Percentiles rank a stretch among this genome's conserved stretches.
Evolutionary conservation across 192 early-diverging fungal species (phyloP).

Genomic region (Mortierella antarctica): DNA sequence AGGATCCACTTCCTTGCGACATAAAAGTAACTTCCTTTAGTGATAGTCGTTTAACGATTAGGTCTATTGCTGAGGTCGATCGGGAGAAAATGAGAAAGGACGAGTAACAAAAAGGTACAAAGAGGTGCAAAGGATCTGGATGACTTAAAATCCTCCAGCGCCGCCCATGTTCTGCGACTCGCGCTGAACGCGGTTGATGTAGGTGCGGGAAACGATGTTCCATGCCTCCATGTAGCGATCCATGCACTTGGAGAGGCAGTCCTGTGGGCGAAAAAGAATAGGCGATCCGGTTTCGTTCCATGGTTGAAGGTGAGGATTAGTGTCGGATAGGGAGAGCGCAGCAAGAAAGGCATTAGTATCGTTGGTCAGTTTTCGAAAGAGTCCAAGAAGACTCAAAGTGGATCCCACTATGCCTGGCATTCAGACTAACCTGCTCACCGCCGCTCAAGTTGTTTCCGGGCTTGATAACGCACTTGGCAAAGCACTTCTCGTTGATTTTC

Average conservation of each 20-base stretch:
- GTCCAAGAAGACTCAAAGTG: too few species aligned
- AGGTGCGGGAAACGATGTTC: conserved; percentile 83
- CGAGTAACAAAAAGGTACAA: not conserved
- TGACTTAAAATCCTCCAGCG: conserved; percentile 41
- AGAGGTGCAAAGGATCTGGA: not conserved
- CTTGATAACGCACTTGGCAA: conserved; percentile 80
- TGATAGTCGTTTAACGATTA: too few species aligned
- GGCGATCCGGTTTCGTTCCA: not conserved
- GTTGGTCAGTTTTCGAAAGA: too few species aligned
- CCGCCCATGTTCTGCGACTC: conserved; percentile 63
- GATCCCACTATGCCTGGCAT: too few species aligned
- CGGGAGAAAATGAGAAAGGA: not conserved
- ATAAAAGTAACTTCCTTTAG: too few species aligned
- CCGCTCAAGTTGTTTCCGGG: conserved; percentile 76
- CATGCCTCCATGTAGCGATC: conserved; percentile 91
- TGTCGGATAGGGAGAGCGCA: not conserved
- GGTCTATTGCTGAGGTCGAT: not conserved
- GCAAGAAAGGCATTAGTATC: too few species aligned
- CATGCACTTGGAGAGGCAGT: conserved; percentile 83
- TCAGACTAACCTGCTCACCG: conserved; percentile 70
- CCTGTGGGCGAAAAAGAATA: conserved; percentile 43
- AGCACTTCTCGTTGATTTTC: conserved; percentile 94
- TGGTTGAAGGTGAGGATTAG: not conserved
- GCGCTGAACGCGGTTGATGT: conserved; percentile 77
- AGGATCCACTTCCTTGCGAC: too few species aligned